A percentile compares a stretch with the other conserved stretches of the same genome.
phyloP scores from a whole-genome alignment of 331 rosid species.

The Phaseolus coccineus region DNA sequence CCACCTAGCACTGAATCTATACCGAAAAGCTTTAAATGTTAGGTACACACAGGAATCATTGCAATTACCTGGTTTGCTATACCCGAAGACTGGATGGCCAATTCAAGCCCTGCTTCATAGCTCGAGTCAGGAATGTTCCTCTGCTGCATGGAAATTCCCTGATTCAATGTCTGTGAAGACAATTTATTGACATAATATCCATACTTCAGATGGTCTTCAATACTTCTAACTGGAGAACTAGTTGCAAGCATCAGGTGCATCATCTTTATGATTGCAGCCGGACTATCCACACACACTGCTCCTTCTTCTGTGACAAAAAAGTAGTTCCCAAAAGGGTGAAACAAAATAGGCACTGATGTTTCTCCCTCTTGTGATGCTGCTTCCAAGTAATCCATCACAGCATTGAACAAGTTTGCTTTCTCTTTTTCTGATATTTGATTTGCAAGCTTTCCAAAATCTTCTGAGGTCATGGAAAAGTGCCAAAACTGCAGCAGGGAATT shows the following conservation, averaged over 20 bases:
- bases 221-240: slow-evolving; percentile 55
- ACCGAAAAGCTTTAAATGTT: neutral
- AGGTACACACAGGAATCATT: neutral
- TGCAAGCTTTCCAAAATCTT: slow-evolving; percentile 48
- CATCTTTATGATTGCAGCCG: slow-evolving; percentile 68
- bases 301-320: slow-evolving; percentile 76
- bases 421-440: slow-evolving; percentile 53
- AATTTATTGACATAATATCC: slow-evolving; percentile 66
- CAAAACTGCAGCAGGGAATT: slow-evolving; percentile 62
- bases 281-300: slow-evolving; percentile 74
- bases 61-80: slow-evolving; percentile 65
- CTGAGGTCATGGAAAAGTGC: slow-evolving; percentile 65
- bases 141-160: slow-evolving; percentile 44
- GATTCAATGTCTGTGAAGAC: slow-evolving; percentile 57
- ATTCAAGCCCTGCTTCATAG: slow-evolving; percentile 83
- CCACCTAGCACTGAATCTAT: neutral
- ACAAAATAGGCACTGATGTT: slow-evolving; percentile 42
- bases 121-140: slow-evolving; percentile 60
- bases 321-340: slow-evolving; percentile 82
- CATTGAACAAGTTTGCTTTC: slow-evolving; percentile 51
- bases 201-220: slow-evolving; percentile 82
- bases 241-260: slow-evolving; percentile 65
- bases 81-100: slow-evolving; percentile 77
- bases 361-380: slow-evolving; percentile 54
- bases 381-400: slow-evolving; percentile 52